These are phyloP conservation scores for Aspergillus egyptiacus DNA, from an alignment of 495 filamentous ascomycete genomes.

Conservation along the genomic window DNA sequence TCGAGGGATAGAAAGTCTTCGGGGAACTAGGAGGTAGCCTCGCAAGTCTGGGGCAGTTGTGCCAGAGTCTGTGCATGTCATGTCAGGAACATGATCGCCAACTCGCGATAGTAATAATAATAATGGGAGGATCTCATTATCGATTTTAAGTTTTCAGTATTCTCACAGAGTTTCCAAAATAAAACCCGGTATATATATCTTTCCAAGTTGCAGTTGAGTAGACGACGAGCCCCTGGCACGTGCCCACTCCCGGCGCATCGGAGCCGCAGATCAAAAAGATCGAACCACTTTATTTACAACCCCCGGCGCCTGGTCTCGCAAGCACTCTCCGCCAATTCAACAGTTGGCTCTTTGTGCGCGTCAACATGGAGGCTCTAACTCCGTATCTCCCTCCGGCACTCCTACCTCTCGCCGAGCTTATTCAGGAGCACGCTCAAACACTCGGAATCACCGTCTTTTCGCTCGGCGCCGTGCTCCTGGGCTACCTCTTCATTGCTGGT, in stretches of 20 bases:
- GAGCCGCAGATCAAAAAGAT: conserved; percentile 18
- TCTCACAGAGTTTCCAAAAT: too few species aligned
- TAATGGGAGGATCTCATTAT: too few species aligned
- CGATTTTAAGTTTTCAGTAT: too few species aligned
- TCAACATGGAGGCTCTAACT: conserved; percentile 29
- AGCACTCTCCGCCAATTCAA: conserved; percentile 14
- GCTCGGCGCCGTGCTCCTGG: conserved; percentile 30
- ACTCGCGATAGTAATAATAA: too few species aligned
- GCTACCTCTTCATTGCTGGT: conserved; percentile 31
- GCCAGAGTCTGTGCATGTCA: background rate
- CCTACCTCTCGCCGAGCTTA: conserved; percentile 19
- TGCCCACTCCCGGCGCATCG: conserved; percentile 17
- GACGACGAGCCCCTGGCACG: conserved; percentile 4
- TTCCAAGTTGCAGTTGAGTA: too few species aligned
- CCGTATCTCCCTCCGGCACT: conserved; percentile 24
- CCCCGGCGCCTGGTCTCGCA: conserved; percentile 9
- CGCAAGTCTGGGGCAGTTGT: too few species aligned
- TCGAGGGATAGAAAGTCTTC: background rate
- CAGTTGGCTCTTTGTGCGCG: background rate
- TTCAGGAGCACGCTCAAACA: conserved; percentile 18
- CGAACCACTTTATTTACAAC: conserved; percentile 17
- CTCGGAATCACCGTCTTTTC: conserved; percentile 31
- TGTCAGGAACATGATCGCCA: too few species aligned
- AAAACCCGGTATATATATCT: too few species aligned
- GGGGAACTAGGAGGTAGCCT: background rate